Base-by-base conservation (phyloP, 805 yeast genomes). In the Sugiyamaella americana region DNA sequence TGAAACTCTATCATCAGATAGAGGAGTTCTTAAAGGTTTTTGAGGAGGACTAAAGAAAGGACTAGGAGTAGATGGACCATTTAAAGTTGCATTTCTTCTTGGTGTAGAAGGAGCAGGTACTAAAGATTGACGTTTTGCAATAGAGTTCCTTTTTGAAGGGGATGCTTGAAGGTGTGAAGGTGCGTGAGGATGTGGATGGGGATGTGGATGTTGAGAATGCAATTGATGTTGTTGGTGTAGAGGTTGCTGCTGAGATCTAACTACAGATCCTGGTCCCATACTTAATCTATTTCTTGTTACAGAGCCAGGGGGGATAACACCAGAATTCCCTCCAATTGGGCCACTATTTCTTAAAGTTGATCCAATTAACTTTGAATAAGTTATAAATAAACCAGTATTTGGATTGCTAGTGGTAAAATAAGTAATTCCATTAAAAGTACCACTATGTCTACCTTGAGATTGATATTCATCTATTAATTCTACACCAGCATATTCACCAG, bases 401-500 rank as follows among this genome's bases (percentile, higher is more conserved):
- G 88, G 84, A 30, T 59, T 65, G 4, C 69, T 65, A 0, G 89
- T 86, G 3, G 70, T 68, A 59, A 89, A 89, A 61, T 88, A 88
- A 45, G 69, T 69, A 36, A 50, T 51, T 39, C 49, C 95, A 48
- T 82, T 76, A 39, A 80, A 87, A 37, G 76, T 74, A n/a, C 98
- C 98, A 46, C 79, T 76, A 59, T 91, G 93, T 63, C 87, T 85
- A 19, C 98, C 98, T 46, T 77, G 70, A 3, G 69, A 60, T 0
- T 75, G 67, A 36, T 77, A 74, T 1, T 79, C 80, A 1, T 85
- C 89, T n/a, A 79, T 58, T 37, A 91, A 68, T 61, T 91, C 97
- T 4, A 91, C 74, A 2, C 98, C 98, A 3, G 89, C 96, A 68
- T 81, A 91, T 8, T 72, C 70, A 0, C 96, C 95, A 4, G 67